These are phyloP conservation scores for Spinacia oleracea DNA, from an alignment of 179 eudicot species.

Conservation along the genomic window DNA sequence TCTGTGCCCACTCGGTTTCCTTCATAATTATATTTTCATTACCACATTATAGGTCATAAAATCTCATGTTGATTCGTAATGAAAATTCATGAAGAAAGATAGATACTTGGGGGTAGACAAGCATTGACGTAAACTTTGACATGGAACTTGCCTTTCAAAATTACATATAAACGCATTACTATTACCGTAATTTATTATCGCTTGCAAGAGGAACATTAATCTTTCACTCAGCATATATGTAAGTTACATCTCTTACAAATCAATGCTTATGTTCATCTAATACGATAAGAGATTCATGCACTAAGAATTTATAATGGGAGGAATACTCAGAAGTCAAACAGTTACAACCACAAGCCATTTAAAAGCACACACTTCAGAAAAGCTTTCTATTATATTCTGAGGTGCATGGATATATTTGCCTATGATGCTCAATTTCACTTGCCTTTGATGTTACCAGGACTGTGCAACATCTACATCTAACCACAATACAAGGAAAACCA, in stretches of 20 bases:
- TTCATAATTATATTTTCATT: background rate
- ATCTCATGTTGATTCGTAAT: background rate
- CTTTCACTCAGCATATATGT: background rate
- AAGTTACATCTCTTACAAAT: background rate
- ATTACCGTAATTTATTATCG: background rate
- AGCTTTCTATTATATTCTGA: background rate
- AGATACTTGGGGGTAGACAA: background rate
- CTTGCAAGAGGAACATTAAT: background rate
- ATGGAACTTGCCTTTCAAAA: background rate
- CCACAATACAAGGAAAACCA: background rate
- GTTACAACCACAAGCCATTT: background rate
- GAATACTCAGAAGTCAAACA: background rate
- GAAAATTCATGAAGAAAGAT: background rate
- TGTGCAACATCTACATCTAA: constrained; percentile 8
- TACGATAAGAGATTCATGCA: background rate
- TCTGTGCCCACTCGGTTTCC: background rate
- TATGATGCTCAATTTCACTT: background rate
- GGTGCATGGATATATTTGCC: background rate
- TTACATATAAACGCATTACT: background rate
- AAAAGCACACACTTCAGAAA: background rate
- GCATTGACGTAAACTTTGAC: background rate
- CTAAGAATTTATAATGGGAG: background rate
- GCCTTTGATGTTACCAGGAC: background rate
- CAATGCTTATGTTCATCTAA: background rate
- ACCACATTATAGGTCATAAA: background rate